phyloP scores from a whole-genome alignment of 768 basidiomycete species.

The Pleurotus djamor region DNA sequence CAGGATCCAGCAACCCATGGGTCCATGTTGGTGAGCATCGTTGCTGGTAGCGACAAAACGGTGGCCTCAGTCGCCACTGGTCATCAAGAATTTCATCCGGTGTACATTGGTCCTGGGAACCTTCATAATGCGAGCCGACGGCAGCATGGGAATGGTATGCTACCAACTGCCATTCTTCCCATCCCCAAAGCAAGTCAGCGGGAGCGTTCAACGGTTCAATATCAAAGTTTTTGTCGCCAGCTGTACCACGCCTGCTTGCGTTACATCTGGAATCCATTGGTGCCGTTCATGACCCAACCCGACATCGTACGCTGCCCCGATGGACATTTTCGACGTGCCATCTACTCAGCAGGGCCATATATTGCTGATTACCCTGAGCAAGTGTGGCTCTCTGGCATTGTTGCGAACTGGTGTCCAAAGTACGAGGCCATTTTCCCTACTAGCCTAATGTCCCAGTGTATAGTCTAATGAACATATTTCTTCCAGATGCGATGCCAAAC shows the following conservation, averaged over 20 bases:
- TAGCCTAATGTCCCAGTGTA: not conserved
- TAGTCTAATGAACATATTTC: not conserved
- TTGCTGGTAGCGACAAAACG: constrained; percentile 38
- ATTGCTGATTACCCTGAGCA: constrained; percentile 27
- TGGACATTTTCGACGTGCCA: constrained; percentile 19
- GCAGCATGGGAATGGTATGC: constrained; percentile 23
- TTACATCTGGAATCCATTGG: constrained; percentile 13
- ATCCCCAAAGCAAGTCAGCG: constrained; percentile 25
- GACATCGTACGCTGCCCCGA: constrained; percentile 20
- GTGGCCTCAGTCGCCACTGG: constrained; percentile 38
- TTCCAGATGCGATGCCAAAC: constrained; percentile 10
- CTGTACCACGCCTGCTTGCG: constrained; percentile 20
- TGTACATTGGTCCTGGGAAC: constrained; percentile 27
- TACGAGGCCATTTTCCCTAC: too few species aligned
- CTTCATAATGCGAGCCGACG: constrained; percentile 23
- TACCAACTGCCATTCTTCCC: constrained; percentile 27
- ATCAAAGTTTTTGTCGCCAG: constrained; percentile 17
- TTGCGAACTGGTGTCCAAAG: constrained; percentile 25
- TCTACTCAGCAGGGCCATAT: constrained; percentile 23
- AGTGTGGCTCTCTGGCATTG: constrained; percentile 17
- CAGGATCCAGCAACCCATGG: constrained; percentile 21
- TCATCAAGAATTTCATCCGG: constrained; percentile 33
- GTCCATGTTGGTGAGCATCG: constrained; percentile 24
- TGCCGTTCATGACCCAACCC: constrained; percentile 19
- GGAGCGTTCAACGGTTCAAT: constrained; percentile 13